Base-by-base conservation (phyloP, 2,329 filamentous ascomycete species). In the Penicillium sp. region DNA sequence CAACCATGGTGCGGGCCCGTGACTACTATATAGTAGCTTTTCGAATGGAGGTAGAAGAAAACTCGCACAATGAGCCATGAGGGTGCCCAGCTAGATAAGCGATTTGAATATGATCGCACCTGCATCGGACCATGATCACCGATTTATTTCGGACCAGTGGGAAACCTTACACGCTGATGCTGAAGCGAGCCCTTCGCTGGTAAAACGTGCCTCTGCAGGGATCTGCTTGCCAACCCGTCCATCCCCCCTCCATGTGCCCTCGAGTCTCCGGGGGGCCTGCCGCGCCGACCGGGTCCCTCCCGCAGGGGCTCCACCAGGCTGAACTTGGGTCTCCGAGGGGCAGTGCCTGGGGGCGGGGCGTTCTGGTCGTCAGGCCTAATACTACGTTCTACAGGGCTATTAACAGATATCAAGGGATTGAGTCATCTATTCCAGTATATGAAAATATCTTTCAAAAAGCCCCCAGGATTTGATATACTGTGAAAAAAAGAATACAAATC, bases 61-160 rank as follows among this genome's bases (percentile, higher is more conserved):
- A 31, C 26, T 29, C 42, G 18, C 42, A 45, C 28, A 45, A 31
- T 19, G 18, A 10, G 24, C 42, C 42, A 45, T n/a, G 42, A 45
- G 42, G 42, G 28, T 29, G 24, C 26, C 21, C 26, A 45, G 42
- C 42, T 45, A 45, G 42, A 45, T 45, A 45, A 45, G 42, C 42
- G n/a, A 31, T 45, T 45, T 26, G 16, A 31, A 31, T 31, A 31
- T 26, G 16, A 45, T 45, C 23, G 26, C 24, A 31, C 28, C 42
- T 45, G 26, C 42, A 45, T 45, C 28, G 23, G 42, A 31, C 26
- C 13, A 14, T 14, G 26, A 29, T 45, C 42, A 14, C 42, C 42
- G 42, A 45, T 45, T 45, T 31, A 45, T 45, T 45, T 45, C 24
- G 42, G 42, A 33, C 42, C 16, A 45, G 16, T 45, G 42, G 42